Conservation (phyloP, 371 early-diverging fungal species). For the Mucor circinelloides region DNA sequence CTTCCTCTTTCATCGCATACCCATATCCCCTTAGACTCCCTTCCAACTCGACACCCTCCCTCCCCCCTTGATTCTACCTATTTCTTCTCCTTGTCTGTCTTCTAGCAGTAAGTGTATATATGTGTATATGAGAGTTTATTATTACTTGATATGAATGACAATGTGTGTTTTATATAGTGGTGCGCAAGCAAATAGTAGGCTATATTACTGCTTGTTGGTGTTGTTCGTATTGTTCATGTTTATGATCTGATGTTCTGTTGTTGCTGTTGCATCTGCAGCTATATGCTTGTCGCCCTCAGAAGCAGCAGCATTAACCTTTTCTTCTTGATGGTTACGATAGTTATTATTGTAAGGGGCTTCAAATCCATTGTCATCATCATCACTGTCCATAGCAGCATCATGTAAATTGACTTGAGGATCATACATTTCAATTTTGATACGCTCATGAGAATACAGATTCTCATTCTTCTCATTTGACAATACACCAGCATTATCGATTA, state of each 20-base stretch:
- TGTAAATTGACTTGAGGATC: constrained; percentile 23
- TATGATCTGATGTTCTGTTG: neutral
- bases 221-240: neutral
- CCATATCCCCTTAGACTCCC: neutral
- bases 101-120: neutral
- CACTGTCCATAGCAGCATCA: neutral
- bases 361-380: neutral
- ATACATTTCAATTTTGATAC: constrained; percentile 18
- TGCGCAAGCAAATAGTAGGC: no score
- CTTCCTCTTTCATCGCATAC: neutral
- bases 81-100: neutral
- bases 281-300: neutral
- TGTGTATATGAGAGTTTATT: neutral
- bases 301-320: neutral
- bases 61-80: neutral
- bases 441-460: neutral
- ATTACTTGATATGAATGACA: neutral
- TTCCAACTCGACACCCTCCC: neutral
- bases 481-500: constrained; percentile 18
- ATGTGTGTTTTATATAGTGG: neutral
- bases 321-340: constrained; percentile 8
- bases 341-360: constrained; percentile 1
- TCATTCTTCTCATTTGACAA: neutral
- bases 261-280: neutral
- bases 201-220: neutral